phyloP scores from a whole-genome alignment of 352 stramenopile genomes.

The Lagenidium giganteum region DNA sequence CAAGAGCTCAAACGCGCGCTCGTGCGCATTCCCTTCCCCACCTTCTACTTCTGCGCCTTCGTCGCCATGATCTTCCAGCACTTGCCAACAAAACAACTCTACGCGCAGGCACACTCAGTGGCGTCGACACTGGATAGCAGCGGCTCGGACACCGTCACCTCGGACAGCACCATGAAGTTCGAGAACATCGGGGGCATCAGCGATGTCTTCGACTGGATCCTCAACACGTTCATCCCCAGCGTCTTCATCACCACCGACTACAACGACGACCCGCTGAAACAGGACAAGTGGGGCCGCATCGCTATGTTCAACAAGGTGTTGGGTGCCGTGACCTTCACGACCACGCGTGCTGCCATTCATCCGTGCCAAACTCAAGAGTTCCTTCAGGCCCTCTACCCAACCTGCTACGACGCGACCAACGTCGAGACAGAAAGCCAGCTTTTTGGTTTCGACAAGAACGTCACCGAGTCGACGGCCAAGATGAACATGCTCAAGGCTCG shows the following conservation, averaged over 20 bases:
- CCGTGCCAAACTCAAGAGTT: conserved; percentile 24
- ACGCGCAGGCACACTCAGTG: conserved; percentile 22
- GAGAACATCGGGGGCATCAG: conserved; percentile 27
- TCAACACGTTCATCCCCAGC: conserved; percentile 27
- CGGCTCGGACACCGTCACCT: conserved; percentile 28
- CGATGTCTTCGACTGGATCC: conserved; percentile 45
- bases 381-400: conserved; percentile 31
- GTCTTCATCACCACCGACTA: conserved; percentile 49
- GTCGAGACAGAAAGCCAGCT: conserved; percentile 17
- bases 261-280: conserved; percentile 28
- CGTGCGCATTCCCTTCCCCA: conserved; percentile 17
- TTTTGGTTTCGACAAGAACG: conserved; percentile 43
- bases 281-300: conserved; percentile 22
- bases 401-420: conserved; percentile 32
- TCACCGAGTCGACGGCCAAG: conserved; percentile 14
- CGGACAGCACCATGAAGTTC: conserved; percentile 40
- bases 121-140: conserved; percentile 24
- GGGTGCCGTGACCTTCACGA: conserved; percentile 27
- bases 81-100: conserved; percentile 25
- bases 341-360: conserved; percentile 13
- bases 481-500: conserved; percentile 20
- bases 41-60: conserved; percentile 34
- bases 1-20: conserved; percentile 11
- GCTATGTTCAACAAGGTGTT: conserved; percentile 31
- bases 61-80: conserved; percentile 34